A percentile compares a stretch with the other conserved stretches of the same genome.
Conservation (phyloP, 139 green algal genomes). For the Chlorella sp. region DNA sequence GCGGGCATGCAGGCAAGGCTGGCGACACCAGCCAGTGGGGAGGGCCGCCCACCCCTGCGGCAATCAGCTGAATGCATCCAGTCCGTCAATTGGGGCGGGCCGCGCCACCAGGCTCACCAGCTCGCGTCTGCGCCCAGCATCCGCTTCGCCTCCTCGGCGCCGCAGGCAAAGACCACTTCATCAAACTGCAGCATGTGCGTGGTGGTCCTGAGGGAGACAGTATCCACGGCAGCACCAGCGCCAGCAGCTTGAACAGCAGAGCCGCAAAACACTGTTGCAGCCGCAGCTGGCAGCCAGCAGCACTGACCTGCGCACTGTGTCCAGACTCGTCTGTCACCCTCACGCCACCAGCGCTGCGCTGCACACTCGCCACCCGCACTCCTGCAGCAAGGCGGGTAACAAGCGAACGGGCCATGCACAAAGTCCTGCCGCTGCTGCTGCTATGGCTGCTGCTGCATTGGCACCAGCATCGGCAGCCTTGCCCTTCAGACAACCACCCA, state of each 20-base stretch:
- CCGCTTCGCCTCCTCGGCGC: conserved; percentile 58
- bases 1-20: background rate
- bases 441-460: too few species aligned
- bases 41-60: too few species aligned
- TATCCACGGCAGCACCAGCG: too few species aligned
- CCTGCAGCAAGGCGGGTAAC: background rate
- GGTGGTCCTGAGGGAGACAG: background rate
- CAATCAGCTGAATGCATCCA: background rate
- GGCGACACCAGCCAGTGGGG: background rate
- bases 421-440: too few species aligned
- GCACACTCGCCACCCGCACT: conserved; percentile 13
- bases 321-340: background rate
- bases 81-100: background rate
- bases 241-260: too few species aligned
- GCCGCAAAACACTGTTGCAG: background rate
- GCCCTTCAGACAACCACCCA: background rate
- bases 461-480: background rate
- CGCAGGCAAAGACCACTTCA: conserved; percentile 71
- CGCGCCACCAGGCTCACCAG: conserved; percentile 7
- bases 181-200: conserved; percentile 61
- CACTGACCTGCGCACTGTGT: background rate
- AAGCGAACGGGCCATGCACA: background rate
- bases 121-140: conserved; percentile 43
- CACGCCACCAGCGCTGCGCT: background rate
- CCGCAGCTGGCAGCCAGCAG: background rate